phyloP scores from a whole-genome alignment of 2,329 filamentous ascomycete genomes.

The Cordyceps farinosa region DNA sequence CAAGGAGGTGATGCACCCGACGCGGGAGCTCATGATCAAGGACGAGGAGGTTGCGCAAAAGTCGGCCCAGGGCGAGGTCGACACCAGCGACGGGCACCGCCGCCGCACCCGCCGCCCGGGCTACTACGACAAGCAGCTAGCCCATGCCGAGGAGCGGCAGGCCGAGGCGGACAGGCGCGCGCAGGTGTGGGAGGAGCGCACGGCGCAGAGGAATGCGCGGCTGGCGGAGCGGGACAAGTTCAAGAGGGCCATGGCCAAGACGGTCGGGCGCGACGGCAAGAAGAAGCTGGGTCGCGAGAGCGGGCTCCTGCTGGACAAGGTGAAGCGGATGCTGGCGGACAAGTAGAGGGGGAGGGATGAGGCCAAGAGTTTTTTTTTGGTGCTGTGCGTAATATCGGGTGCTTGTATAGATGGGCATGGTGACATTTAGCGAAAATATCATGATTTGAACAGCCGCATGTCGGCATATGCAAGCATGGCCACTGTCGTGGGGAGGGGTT shows the following conservation, averaged over 20 bases:
- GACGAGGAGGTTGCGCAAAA: slow-evolving; percentile 36
- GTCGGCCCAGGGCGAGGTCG: slow-evolving; percentile 21
- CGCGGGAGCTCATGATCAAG: slow-evolving; percentile 38
- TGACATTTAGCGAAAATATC: not conserved
- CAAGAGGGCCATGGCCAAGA: slow-evolving; percentile 67
- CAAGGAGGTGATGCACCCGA: slow-evolving; percentile 32
- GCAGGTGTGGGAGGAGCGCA: slow-evolving; percentile 42
- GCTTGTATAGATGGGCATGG: not conserved
- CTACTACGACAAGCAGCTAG: slow-evolving; percentile 64
- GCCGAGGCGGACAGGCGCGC: slow-evolving; percentile 40
- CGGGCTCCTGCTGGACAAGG: slow-evolving; percentile 70
- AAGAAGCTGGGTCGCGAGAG: slow-evolving; percentile 81
- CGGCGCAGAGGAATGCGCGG: slow-evolving; percentile 62
- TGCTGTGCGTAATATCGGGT: not conserved
- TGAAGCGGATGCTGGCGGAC: slow-evolving; percentile 65
- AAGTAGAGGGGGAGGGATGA: slow-evolving; percentile 2
- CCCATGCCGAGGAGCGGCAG: slow-evolving; percentile 40
- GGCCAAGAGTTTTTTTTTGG: not conserved
- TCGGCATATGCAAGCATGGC: not conserved
- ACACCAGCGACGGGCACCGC: slow-evolving; percentile 31
- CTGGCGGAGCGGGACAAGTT: slow-evolving; percentile 62
- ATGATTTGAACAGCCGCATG: not conserved
- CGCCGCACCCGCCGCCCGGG: slow-evolving; percentile 42
- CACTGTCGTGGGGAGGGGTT: too few relatives aligned
- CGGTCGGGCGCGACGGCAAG: slow-evolving; percentile 70